Percentiles rank a stretch among this genome's conserved stretches.
Conservation (phyloP, 192 early-diverging fungal genomes). For the Backusella sp. region DNA sequence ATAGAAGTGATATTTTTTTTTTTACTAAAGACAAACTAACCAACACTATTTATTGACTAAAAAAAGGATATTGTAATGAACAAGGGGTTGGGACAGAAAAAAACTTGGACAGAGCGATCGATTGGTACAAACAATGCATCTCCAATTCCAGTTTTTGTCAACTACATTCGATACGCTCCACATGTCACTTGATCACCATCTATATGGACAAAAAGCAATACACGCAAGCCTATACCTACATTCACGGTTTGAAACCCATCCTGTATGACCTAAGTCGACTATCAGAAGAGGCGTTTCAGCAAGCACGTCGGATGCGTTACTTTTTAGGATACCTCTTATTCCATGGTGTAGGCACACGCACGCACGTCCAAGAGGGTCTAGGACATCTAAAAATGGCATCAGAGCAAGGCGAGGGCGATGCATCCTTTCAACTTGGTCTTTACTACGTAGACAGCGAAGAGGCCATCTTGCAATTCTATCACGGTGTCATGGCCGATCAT, state of each 20-base stretch:
- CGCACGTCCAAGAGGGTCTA: not conserved
- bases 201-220: conserved; percentile 14
- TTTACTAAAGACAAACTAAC: not conserved
- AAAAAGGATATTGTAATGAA: conserved; percentile 25
- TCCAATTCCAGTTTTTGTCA: not conserved
- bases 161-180: conserved; percentile 16
- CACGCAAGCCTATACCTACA: conserved; percentile 3
- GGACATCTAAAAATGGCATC: conserved; percentile 14
- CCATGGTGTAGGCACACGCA: not conserved
- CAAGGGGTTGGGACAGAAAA: conserved; percentile 14
- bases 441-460: not conserved
- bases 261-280: conserved; percentile 16
- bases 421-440: conserved; percentile 19
- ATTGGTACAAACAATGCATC: conserved; percentile 15
- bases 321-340: conserved; percentile 16
- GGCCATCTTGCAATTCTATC: conserved; percentile 2
- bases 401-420: conserved; percentile 31
- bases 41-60: not conserved
- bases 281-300: conserved; percentile 14
- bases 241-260: conserved; percentile 1
- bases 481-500: conserved; percentile 17
- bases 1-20: too few species aligned
- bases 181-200: conserved; percentile 11
- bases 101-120: not conserved
- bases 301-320: conserved; percentile 19